Conservation (phyloP, 345 rosid species). For the Eutrema yunnanense region DNA sequence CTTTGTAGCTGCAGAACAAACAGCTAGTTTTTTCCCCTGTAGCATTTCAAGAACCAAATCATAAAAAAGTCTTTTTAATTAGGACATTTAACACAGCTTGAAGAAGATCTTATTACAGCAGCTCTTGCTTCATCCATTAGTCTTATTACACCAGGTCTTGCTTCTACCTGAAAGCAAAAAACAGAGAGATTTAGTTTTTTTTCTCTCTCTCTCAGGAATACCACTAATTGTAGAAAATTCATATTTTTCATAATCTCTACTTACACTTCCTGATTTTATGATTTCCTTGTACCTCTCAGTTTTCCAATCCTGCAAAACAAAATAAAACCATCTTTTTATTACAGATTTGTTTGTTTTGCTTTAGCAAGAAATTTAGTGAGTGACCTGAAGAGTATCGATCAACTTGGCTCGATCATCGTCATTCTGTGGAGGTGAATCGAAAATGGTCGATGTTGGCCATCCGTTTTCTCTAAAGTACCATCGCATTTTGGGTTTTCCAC, state of each 20-base stretch:
- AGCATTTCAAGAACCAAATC: slow-evolving; percentile 3
- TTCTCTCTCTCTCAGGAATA: not conserved
- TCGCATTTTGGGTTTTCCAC: slow-evolving; percentile 98
- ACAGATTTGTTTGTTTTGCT: not conserved
- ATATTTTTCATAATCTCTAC: slow-evolving; percentile 16
- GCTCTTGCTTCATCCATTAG: slow-evolving; percentile 94
- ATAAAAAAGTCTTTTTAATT: not conserved
- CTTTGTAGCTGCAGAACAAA: slow-evolving; percentile 97
- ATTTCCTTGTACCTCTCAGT: slow-evolving; percentile 91
- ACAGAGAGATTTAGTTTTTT: not conserved
- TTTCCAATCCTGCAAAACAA: slow-evolving; percentile 75
- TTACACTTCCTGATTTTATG: slow-evolving; percentile 90
- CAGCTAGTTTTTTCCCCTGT: slow-evolving; percentile 78
- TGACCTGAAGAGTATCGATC: slow-evolving; percentile 84
- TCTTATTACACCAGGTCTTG: slow-evolving; percentile 87
- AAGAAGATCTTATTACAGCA: slow-evolving; percentile 49
- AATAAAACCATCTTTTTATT: not conserved
- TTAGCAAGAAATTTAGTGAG: not conserved
- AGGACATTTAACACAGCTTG: not conserved
- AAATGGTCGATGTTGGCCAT: slow-evolving; percentile 79
- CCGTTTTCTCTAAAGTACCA: slow-evolving; percentile 95
- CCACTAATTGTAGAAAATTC: not conserved
- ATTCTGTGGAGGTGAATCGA: slow-evolving; percentile 47
- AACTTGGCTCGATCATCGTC: slow-evolving; percentile 65
- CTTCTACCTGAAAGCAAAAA: slow-evolving; percentile 58